Conservation (phyloP, 352 stramenopile genomes). For the Phytophthora fragariae region DNA sequence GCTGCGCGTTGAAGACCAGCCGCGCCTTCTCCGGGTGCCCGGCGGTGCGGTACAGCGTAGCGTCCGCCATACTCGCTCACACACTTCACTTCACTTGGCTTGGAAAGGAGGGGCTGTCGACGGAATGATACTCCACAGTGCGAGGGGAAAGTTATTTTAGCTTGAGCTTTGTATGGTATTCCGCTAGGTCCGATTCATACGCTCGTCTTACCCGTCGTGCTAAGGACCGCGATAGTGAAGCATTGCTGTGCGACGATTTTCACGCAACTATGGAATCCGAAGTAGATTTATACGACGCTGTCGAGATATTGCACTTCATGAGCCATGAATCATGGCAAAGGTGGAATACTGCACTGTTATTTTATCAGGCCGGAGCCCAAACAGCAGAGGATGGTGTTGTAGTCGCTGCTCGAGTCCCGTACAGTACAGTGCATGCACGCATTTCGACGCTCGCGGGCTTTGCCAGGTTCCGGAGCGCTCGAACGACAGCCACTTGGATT, state of each 20-base stretch:
- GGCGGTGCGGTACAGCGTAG: conserved; percentile 54
- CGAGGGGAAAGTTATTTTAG: not conserved
- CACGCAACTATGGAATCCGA: too few relatives aligned
- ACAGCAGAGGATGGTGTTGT: too few relatives aligned
- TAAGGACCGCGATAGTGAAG: not conserved
- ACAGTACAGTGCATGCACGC: not conserved
- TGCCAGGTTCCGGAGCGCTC: not conserved
- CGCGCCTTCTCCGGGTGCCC: conserved; percentile 61
- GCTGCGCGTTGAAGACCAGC: conserved; percentile 77
- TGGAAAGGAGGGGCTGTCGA: not conserved
- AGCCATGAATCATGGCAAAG: too few relatives aligned
- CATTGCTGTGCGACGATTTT: too few relatives aligned
- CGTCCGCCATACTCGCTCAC: conserved; percentile 38
- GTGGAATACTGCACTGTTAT: too few relatives aligned
- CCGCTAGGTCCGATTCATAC: not conserved
- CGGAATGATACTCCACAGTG: conserved; percentile 20
- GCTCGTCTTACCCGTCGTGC: not conserved
- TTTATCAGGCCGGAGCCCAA: too few relatives aligned
- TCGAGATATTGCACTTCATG: too few relatives aligned
- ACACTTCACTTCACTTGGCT: not conserved
- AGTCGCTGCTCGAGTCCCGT: too few relatives aligned
- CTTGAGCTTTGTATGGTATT: conserved; percentile 29
- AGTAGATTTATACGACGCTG: too few relatives aligned
- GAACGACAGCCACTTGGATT: conserved; percentile 11
- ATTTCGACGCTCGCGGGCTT: not conserved